phyloP scores from a whole-genome alignment of 2,329 filamentous ascomycete genomes.

The Cordyceps cateniannulata region DNA sequence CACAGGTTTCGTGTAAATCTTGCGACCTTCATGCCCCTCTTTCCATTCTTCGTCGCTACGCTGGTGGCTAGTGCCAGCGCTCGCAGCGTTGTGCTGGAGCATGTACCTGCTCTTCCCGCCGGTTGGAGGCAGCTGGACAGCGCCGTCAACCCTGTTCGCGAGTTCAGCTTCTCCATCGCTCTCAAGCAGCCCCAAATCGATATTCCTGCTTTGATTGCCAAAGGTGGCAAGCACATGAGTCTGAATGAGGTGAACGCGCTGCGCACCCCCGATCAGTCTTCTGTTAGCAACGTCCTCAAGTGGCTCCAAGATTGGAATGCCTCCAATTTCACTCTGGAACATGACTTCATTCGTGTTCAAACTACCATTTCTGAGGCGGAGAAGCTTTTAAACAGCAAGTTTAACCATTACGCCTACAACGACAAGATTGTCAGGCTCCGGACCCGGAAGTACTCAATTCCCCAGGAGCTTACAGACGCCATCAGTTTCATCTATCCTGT shows the following conservation, averaged over 20 bases:
- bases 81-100: slow-evolving; percentile 11
- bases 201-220: not conserved
- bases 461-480: slow-evolving; percentile 21
- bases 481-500: slow-evolving; percentile 35
- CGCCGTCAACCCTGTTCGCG: not conserved
- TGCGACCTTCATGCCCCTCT: slow-evolving; percentile 5
- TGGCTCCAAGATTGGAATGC: slow-evolving; percentile 30
- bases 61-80: slow-evolving; percentile 7
- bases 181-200: slow-evolving; percentile 5
- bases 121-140: slow-evolving; percentile 7
- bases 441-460: slow-evolving; percentile 30
- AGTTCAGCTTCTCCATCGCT: slow-evolving; percentile 6
- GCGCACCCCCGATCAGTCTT: not conserved
- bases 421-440: slow-evolving; percentile 24
- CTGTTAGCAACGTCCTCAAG: slow-evolving; percentile 21
- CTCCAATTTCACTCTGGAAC: slow-evolving; percentile 18
- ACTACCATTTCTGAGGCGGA: slow-evolving; percentile 25
- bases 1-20: too few species aligned
- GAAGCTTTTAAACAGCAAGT: slow-evolving; percentile 23
- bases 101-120: slow-evolving; percentile 3
- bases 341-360: slow-evolving; percentile 27
- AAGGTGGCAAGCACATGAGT: not conserved
- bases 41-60: not conserved
- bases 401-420: slow-evolving; percentile 29
- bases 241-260: slow-evolving; percentile 3